Evolutionary conservation across 805 yeast species (phyloP).

Genomic region (Cyberlindnera euphorbiae): DNA sequence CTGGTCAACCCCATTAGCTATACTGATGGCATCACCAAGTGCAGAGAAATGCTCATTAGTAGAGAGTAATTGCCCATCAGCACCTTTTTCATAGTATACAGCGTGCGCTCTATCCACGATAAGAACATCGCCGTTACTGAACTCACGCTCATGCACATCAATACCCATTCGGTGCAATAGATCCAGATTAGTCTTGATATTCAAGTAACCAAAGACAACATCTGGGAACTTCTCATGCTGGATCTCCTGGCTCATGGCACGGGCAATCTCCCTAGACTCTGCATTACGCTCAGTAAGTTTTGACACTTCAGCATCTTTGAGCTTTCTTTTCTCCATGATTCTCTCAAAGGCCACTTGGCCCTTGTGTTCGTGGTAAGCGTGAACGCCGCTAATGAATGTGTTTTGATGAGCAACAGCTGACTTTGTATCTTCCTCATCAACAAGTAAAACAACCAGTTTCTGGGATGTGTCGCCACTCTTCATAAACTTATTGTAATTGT

Average conservation of each 20-base stretch:
- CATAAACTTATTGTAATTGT: conserved; percentile 9
- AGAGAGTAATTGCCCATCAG: conserved; percentile 30
- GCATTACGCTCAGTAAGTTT: conserved; percentile 40
- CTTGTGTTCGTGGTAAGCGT: conserved; percentile 44
- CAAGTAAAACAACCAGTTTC: conserved; percentile 16
- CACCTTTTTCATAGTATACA: conserved; percentile 30
- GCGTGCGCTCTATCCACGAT: conserved; percentile 40
- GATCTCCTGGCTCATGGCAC: conserved; percentile 45
- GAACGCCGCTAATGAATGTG: conserved; percentile 16
- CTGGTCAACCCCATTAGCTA: conserved; percentile 7
- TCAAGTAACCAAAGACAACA: conserved; percentile 46
- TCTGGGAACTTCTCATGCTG: conserved; percentile 40
- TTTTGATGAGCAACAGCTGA: too few relatives aligned
- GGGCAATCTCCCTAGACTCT: conserved; percentile 33
- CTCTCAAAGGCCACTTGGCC: conserved; percentile 26
- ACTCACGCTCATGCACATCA: conserved; percentile 23
- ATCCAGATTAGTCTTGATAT: conserved; percentile 28
- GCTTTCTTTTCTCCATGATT: conserved; percentile 35
- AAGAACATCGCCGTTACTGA: conserved; percentile 51
- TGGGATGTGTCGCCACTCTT: conserved; percentile 4
- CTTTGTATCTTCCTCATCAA: conserved; percentile 5
- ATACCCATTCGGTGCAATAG: conserved; percentile 16
- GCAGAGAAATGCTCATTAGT: conserved; percentile 6
- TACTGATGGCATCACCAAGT: conserved; percentile 10
- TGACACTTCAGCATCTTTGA: conserved; percentile 41